Evolutionary conservation across 345 rosid species (phyloP).

Genomic region (Geranium brycei): DNA sequence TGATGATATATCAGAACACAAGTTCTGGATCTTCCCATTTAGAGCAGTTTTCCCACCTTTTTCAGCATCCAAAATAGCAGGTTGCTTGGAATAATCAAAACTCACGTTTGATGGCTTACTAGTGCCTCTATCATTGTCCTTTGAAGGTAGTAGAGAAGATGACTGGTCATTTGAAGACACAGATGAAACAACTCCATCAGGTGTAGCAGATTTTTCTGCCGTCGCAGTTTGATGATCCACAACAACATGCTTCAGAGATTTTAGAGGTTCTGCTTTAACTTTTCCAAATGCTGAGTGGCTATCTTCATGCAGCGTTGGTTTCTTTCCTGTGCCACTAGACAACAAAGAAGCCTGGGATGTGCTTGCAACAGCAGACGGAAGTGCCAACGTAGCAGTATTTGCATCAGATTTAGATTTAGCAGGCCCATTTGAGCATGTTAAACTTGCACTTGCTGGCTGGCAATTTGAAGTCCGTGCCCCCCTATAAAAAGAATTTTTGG

Average conservation of each 20-base stretch:
- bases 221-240: slow-evolving; percentile 16
- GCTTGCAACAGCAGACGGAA: slow-evolving; percentile 32
- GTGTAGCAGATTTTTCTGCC: slow-evolving; percentile 20
- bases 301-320: slow-evolving; percentile 24
- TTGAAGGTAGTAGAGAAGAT: slow-evolving; percentile 18
- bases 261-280: slow-evolving; percentile 21
- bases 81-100: slow-evolving; percentile 9
- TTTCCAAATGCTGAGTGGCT: slow-evolving; percentile 14
- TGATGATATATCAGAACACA: slow-evolving; percentile 13
- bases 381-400: slow-evolving; percentile 17
- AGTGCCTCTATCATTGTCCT: slow-evolving; percentile 13
- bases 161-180: slow-evolving; percentile 14
- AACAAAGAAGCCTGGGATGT: slow-evolving; percentile 22
- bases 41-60: slow-evolving; percentile 10
- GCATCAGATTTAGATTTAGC: slow-evolving; percentile 35
- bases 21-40: slow-evolving; percentile 14
- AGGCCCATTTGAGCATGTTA: slow-evolving; percentile 39
- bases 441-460: slow-evolving; percentile 17
- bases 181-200: slow-evolving; percentile 17
- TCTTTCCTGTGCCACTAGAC: slow-evolving; percentile 22
- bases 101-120: slow-evolving; percentile 14
- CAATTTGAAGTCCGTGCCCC: slow-evolving; percentile 22
- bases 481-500: slow-evolving; percentile 13
- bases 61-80: slow-evolving; percentile 9
- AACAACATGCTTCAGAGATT: slow-evolving; percentile 21